Percentiles rank a stretch among this genome's conserved stretches.
phyloP scores from a whole-genome alignment of 306 rosid species.

The Fagus sylvatica region DNA sequence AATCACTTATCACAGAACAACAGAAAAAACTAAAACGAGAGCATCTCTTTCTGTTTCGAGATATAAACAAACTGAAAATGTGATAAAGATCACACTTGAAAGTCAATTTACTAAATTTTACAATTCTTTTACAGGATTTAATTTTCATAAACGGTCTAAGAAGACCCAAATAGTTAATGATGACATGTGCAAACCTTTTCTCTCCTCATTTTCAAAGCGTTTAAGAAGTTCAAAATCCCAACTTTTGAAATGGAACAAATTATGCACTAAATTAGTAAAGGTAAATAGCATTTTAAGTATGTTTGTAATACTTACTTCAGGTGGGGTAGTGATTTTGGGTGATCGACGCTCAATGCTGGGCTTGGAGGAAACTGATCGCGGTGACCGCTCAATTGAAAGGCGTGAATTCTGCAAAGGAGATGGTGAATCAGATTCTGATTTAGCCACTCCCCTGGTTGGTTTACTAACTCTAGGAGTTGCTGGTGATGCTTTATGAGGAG shows the following conservation, averaged over 20 bases:
- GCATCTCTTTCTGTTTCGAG: not conserved
- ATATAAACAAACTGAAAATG: not conserved
- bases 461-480: constrained; percentile 81
- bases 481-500: constrained; percentile 70
- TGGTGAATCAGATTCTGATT: constrained; percentile 71
- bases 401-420: constrained; percentile 76
- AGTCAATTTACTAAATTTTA: too few relatives aligned
- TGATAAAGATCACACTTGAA: not conserved
- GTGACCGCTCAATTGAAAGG: constrained; percentile 76
- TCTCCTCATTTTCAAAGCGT: constrained; percentile 2
- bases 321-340: constrained; percentile 62
- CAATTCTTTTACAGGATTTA: not conserved
- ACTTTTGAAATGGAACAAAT: constrained; percentile 10
- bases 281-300: not conserved
- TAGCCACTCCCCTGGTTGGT: constrained; percentile 59
- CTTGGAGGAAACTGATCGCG: constrained; percentile 64
- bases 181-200: constrained; percentile 2
- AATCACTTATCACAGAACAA: constrained; percentile 2
- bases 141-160: not conserved
- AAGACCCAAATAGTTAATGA: not conserved
- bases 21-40: not conserved
- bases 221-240: constrained; percentile 10
- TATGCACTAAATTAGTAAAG: not conserved
- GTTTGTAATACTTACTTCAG: constrained; percentile 65
- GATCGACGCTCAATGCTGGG: constrained; percentile 61